These are phyloP conservation scores for Gossypium herbaceum DNA, from an alignment of 345 rosid genomes.

Conservation along the genomic window DNA sequence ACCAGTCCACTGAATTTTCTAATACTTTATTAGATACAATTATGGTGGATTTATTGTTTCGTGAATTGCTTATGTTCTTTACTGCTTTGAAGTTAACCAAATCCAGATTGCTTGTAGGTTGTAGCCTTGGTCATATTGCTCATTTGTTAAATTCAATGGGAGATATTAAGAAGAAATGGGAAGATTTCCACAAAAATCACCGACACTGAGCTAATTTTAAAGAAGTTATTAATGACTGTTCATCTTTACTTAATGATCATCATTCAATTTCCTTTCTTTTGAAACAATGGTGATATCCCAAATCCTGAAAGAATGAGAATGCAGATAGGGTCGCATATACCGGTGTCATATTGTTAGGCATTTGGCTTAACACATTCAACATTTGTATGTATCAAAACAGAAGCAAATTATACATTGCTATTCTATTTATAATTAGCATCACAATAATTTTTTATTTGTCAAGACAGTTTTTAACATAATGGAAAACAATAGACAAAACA, in stretches of 20 bases:
- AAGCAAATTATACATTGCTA: neutral
- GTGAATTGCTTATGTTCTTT: neutral
- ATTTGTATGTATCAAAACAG: neutral
- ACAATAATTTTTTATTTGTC: slow-evolving; percentile 4
- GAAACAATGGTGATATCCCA: neutral
- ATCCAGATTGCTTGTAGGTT: neutral
- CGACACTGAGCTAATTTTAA: neutral
- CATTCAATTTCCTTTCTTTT: too few species aligned
- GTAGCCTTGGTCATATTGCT: neutral
- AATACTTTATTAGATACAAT: neutral
- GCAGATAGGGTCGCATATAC: neutral
- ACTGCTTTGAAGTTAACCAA: neutral
- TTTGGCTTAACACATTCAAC: neutral
- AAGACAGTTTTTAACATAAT: slow-evolving; percentile 4
- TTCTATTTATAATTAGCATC: neutral
- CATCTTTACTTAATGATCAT: neutral
- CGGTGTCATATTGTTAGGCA: neutral
- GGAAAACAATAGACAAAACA: slow-evolving; percentile 4
- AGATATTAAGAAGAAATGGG: neutral
- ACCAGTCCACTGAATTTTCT: neutral
- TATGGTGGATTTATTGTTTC: neutral
- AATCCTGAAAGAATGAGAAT: neutral
- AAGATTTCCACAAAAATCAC: neutral
- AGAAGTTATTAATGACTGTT: neutral
- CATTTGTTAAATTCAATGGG: neutral